These are phyloP conservation scores for Hydnomerulius pinastri DNA, from an alignment of 768 basidiomycete species.

Conservation along the genomic window DNA sequence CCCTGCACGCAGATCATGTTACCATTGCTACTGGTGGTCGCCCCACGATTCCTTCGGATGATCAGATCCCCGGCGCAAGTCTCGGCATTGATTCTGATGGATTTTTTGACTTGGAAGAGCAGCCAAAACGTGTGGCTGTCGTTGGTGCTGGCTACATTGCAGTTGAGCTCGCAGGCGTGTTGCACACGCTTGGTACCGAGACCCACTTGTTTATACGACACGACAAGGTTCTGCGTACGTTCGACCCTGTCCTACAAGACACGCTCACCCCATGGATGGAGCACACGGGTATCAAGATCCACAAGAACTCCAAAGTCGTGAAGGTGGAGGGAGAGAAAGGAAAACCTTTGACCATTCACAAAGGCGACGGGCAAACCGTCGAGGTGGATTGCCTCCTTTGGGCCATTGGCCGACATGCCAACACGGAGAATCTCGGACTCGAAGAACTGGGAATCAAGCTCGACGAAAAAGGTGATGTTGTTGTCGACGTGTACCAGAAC, in stretches of 20 bases:
- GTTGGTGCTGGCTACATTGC: slow-evolving; percentile 98
- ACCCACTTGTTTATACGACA: slow-evolving; percentile 91
- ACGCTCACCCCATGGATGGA: slow-evolving; percentile 90
- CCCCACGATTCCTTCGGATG: slow-evolving; percentile 77
- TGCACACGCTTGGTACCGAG: slow-evolving; percentile 88
- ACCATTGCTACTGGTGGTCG: slow-evolving; percentile 85
- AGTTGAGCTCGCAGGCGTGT: slow-evolving; percentile 93
- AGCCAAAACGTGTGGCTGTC: slow-evolving; percentile 91
- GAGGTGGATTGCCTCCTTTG: slow-evolving; percentile 89
- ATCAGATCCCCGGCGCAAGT: slow-evolving; percentile 84
- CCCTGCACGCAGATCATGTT: slow-evolving; percentile 74
- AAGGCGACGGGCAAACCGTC: slow-evolving; percentile 71
- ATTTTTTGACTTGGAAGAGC: slow-evolving; percentile 89
- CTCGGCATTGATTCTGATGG: slow-evolving; percentile 93
- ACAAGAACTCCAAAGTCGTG: slow-evolving; percentile 72
- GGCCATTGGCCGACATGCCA: slow-evolving; percentile 90
- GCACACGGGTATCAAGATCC: slow-evolving; percentile 88
- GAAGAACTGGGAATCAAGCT: slow-evolving; percentile 76
- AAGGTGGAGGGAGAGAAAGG: slow-evolving; percentile 78
- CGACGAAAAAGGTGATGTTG: slow-evolving; percentile 77
- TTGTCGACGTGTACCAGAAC: slow-evolving; percentile 92
- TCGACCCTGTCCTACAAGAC: slow-evolving; percentile 87
- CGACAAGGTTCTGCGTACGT: slow-evolving; percentile 88
- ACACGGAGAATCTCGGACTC: slow-evolving; percentile 77
- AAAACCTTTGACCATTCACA: slow-evolving; percentile 71